Conservation (phyloP, 2,329 filamentous ascomycete genomes). For the Waltergamsia citrina region DNA sequence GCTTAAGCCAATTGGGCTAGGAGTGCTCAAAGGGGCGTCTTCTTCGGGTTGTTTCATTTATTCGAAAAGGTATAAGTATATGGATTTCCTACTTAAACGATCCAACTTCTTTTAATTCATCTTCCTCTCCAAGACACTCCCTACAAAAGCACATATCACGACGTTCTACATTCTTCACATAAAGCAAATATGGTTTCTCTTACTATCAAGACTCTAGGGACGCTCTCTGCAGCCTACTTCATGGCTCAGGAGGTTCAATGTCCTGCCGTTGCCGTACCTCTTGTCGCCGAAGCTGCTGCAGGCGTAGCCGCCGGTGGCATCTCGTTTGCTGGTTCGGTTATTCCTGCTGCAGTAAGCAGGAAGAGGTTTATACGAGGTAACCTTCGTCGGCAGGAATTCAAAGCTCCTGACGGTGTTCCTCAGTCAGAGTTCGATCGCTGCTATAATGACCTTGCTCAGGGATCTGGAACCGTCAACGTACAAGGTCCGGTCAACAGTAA, state of each 20-base stretch:
- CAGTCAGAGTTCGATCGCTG: slow-evolving; percentile 1
- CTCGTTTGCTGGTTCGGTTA: background rate
- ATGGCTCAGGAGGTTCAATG: background rate
- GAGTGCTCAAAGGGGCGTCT: no score
- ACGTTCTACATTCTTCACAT: background rate
- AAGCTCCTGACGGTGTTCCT: background rate
- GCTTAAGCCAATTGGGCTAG: no score
- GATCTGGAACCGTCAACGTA: background rate
- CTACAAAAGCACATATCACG: background rate
- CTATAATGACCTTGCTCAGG: background rate
- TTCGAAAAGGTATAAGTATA: background rate
- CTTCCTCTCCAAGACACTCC: background rate
- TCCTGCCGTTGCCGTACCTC: slow-evolving; percentile 2
- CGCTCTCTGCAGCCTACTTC: background rate
- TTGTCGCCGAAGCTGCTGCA: background rate
- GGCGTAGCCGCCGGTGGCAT: background rate
- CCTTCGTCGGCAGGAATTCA: slow-evolving; percentile 1
- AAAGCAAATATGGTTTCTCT: slow-evolving; percentile 1
- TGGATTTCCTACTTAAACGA: background rate
- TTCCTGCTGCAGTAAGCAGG: background rate
- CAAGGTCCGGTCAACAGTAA: slow-evolving; percentile 1
- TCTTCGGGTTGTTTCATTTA: no score
- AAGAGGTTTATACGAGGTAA: background rate
- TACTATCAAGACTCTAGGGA: background rate
- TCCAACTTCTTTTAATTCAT: background rate